Evolutionary conservation across 2,329 filamentous ascomycete genomes (phyloP).

Genomic region (Colletotrichum eleusines): DNA sequence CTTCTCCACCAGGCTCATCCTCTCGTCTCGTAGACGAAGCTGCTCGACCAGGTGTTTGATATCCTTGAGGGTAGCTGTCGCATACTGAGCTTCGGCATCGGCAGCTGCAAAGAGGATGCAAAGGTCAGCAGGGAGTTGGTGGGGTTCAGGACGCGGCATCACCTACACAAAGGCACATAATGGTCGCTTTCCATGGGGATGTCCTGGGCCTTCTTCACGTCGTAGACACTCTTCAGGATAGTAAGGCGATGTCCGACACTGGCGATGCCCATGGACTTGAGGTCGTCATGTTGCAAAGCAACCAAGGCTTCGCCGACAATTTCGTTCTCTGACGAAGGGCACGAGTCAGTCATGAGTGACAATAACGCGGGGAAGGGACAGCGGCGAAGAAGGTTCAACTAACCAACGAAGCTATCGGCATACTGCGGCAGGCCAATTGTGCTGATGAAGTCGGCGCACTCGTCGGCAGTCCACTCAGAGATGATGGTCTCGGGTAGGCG

Average conservation of each 20-base stretch:
- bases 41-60: slow-evolving; percentile 92
- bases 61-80: slow-evolving; percentile 91
- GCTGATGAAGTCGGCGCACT: slow-evolving; percentile 90
- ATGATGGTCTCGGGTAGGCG: slow-evolving; percentile 80
- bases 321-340: slow-evolving; percentile 78
- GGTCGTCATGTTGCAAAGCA: slow-evolving; percentile 88
- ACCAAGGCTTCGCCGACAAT: slow-evolving; percentile 93
- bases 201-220: slow-evolving; percentile 94
- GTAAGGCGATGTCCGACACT: slow-evolving; percentile 96
- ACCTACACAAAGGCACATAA: slow-evolving; percentile 91
- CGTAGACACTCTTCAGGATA: slow-evolving; percentile 95
- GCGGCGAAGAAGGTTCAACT: slow-evolving; percentile 49
- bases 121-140: slow-evolving; percentile 21
- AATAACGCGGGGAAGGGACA: background rate
- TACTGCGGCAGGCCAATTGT: slow-evolving; percentile 86
- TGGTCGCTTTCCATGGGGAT: slow-evolving; percentile 92
- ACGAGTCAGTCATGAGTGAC: slow-evolving; percentile 11
- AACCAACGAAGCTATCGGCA: slow-evolving; percentile 85
- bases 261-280: slow-evolving; percentile 93
- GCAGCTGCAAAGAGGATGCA: slow-evolving; percentile 71
- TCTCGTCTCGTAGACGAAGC: slow-evolving; percentile 89
- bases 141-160: slow-evolving; percentile 20
- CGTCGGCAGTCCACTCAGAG: slow-evolving; percentile 84
- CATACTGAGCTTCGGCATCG: slow-evolving; percentile 87
- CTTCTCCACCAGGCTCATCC: slow-evolving; percentile 84